Evolutionary conservation across 2,329 filamentous ascomycete species (phyloP).

Genomic region (Albophoma yamanashiensis): DNA sequence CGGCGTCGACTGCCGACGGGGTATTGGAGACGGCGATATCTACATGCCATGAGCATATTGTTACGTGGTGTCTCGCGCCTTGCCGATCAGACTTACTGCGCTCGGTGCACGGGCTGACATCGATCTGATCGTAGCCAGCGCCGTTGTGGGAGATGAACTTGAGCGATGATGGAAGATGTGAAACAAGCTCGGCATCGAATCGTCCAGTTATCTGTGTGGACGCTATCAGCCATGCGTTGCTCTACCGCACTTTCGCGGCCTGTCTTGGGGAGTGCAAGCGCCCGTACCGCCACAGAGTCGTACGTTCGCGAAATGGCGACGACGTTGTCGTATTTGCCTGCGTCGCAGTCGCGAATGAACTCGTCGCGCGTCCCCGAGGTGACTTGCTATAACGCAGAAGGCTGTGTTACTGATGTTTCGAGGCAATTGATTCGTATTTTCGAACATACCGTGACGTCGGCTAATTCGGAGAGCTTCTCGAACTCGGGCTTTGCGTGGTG

Average conservation of each 20-base stretch:
- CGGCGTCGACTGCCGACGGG: slow-evolving; percentile 56
- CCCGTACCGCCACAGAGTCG: slow-evolving; percentile 6
- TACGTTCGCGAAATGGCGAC: slow-evolving; percentile 50
- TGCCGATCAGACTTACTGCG: slow-evolving; percentile 1
- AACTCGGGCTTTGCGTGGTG: slow-evolving; percentile 9
- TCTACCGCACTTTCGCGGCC: too few relatives aligned
- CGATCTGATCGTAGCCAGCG: slow-evolving; percentile 59
- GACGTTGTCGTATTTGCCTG: slow-evolving; percentile 45
- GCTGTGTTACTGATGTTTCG: background rate
- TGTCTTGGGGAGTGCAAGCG: background rate
- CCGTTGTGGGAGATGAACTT: slow-evolving; percentile 31
- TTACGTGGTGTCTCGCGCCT: too few relatives aligned
- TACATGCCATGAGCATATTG: background rate
- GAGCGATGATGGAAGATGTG: slow-evolving; percentile 27
- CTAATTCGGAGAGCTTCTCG: slow-evolving; percentile 7
- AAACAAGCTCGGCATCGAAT: slow-evolving; percentile 51
- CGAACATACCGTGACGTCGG: slow-evolving; percentile 5
- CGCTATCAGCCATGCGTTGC: background rate
- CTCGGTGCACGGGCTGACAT: slow-evolving; percentile 48
- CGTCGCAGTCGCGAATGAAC: slow-evolving; percentile 36
- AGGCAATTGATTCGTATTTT: background rate
- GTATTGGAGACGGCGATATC: slow-evolving; percentile 54
- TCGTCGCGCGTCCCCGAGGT: slow-evolving; percentile 6
- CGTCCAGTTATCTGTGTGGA: slow-evolving; percentile 41
- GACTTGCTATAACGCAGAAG: slow-evolving; percentile 3